phyloP scores from a whole-genome alignment of 805 yeast species.

The Saturnispora sanitii region DNA sequence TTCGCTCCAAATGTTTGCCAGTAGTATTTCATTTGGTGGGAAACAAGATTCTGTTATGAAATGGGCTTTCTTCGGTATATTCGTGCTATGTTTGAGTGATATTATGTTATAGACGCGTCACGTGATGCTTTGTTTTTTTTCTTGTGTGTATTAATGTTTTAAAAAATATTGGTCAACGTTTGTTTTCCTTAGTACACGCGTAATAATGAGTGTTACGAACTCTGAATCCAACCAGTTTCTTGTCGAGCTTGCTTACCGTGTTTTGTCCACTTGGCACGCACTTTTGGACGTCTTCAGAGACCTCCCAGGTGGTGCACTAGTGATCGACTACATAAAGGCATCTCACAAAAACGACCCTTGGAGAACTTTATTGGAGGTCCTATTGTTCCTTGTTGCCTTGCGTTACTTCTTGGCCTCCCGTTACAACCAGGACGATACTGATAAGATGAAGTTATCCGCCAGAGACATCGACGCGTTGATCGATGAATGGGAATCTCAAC shows the following conservation, averaged over 20 bases:
- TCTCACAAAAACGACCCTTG: slow-evolving; percentile 92
- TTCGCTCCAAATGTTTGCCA: slow-evolving; percentile 76
- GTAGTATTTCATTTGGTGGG: slow-evolving; percentile 75
- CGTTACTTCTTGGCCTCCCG: slow-evolving; percentile 73
- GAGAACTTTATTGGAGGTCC: slow-evolving; percentile 72
- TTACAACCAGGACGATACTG: slow-evolving; percentile 65
- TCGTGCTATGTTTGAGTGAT: slow-evolving; percentile 42
- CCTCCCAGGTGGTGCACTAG: slow-evolving; percentile 48
- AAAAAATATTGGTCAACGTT: too few relatives aligned
- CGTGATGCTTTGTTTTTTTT: not conserved
- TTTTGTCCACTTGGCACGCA: slow-evolving; percentile 20
- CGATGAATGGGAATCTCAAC: slow-evolving; percentile 89
- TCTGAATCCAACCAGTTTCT: slow-evolving; percentile 21
- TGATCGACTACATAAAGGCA: slow-evolving; percentile 64
- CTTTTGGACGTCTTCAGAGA: slow-evolving; percentile 16
- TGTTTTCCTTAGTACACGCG: too few relatives aligned
- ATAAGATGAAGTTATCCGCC: slow-evolving; percentile 48
- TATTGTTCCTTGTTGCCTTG: slow-evolving; percentile 70
- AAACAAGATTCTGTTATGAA: slow-evolving; percentile 45
- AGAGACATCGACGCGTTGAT: slow-evolving; percentile 73
- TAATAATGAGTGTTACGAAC: slow-evolving; percentile 10
- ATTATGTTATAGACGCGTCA: slow-evolving; percentile 1
- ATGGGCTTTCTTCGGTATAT: slow-evolving; percentile 55
- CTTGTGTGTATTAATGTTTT: not conserved
- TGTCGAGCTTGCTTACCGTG: slow-evolving; percentile 20